Evolutionary conservation across 768 basidiomycete genomes (phyloP), one percentile per base, ranked within the genome.

Genomic region (Boletus coccyginus): DNA sequence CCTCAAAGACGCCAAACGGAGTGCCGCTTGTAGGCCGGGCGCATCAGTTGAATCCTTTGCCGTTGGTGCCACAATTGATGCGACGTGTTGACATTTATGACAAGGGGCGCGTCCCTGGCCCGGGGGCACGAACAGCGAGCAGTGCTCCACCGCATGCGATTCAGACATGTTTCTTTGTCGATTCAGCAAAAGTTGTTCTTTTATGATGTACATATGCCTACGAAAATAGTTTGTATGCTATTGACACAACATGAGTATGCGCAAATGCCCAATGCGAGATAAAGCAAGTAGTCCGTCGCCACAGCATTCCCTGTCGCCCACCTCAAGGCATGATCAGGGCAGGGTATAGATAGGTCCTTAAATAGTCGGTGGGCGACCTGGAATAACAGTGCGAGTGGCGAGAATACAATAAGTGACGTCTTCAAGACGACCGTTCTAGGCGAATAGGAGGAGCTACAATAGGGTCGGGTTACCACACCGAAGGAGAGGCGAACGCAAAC

Each of bases 401-500:
- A 57, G 56, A 52, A 62, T 66, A 67, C 58, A 64, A 64, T 68
- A 60, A 2, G 2, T 1, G 17, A 53, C 66, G 64, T 66, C 70
- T 39, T 73, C 72, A 53, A 73, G 70, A 70, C 66, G 65, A 51
- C 17, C 14, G 31, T 24, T 69, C 66, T 69, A 64, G 55, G 36
- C 52, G 61, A 56, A 62, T 71, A 50, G 58, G 35, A 52, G 54
- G 57, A 56, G 48, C 50, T 57, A 68, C 66, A 65, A 61, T 60
- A 64, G 27, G 39, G 46, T 1, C 11, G 19, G 4, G 66, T 76
- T 78, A 88, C 86, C 86, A 88, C 19, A 77, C 75, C 2, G 85
- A 75, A 0, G 84, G 83, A 2, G 79, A 73, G 12, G 86, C 86
- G 57, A 81, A 79, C 0, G 86, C 84, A 43, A 85, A 88, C 78